Base-by-base conservation (phyloP, 371 early-diverging fungal species). In the Blastocladiella emersonii region DNA sequence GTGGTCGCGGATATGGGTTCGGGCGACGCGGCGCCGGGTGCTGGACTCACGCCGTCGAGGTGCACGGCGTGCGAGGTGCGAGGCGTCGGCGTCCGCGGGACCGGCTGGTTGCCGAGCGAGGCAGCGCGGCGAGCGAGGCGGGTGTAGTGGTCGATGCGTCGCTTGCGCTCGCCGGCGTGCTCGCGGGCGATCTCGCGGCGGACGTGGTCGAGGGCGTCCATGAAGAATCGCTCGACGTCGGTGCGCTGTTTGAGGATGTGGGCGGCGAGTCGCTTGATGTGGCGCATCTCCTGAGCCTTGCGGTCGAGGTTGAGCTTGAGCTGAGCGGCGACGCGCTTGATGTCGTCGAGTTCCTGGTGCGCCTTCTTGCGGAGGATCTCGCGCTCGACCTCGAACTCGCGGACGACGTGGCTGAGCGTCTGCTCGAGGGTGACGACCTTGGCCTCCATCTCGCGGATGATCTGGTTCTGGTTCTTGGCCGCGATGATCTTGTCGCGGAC, bases 401-500 rank as follows among this genome's bases (percentile, higher is more conserved):
- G 68, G 15, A 80, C 78, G 13, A 80, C 75, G 49, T 76, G 75
- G 23, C 74, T 68, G 8, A 80, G 71, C 1, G 80, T 61, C 56
- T 71, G 74, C 62, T 80, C 80, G 72, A 80, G 71, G 49, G 68
- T 67, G 37, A 68, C 65, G 56, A 80, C 72, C 62, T 80, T 80
- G 19, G 53, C 25, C 56, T 76, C 66, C 15, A 79, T 67, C 34
- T 75, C 72, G 63, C 70, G 67, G 61, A 79, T 76, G 70, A 77
- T 71, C 61, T 68, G 63, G 41, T 56, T 61, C 66, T 79, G 80
- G 36, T 68, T 66, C 67, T 76, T 75, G 4, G 69, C 62, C 64
- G 78, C 72, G 17, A 74, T 30, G 61, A 80, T 78, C 66, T 80
- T 80, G 61, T 80, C 76, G 62, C 74, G 76, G 25, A 80, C 79